Evolutionary conservation across 2,329 filamentous ascomycete species (phyloP).

Genomic region (Echinosphaeria canescens): DNA sequence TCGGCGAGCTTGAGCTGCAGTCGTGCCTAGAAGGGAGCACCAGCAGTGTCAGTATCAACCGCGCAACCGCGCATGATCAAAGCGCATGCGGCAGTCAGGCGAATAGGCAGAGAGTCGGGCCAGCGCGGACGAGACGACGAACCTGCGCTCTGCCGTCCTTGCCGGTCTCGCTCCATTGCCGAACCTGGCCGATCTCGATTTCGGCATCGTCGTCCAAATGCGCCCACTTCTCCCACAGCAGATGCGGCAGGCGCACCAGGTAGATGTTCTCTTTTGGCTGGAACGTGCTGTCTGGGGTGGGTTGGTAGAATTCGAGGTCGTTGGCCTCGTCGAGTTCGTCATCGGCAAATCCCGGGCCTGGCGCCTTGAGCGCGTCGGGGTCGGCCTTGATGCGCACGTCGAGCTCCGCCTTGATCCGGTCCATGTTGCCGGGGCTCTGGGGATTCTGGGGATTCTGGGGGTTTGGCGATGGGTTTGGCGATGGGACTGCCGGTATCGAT

Average conservation of each 20-base stretch:
- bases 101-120: slow-evolving; percentile 3
- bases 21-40: slow-evolving; percentile 10
- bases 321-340: slow-evolving; percentile 46
- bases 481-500: too few relatives aligned
- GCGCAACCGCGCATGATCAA: too few relatives aligned
- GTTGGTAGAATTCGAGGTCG: slow-evolving; percentile 33
- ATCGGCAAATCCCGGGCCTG: too few relatives aligned
- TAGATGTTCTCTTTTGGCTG: slow-evolving; percentile 39
- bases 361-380: slow-evolving; percentile 16
- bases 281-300: slow-evolving; percentile 12
- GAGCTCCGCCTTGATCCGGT: slow-evolving; percentile 6
- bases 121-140: slow-evolving; percentile 1
- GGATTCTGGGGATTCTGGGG: neutral
- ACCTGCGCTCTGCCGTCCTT: slow-evolving; percentile 1
- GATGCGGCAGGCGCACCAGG: slow-evolving; percentile 57
- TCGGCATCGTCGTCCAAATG: slow-evolving; percentile 61
- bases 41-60: slow-evolving; percentile 4
- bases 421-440: neutral
- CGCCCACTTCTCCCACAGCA: slow-evolving; percentile 63
- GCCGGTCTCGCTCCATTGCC: slow-evolving; percentile 28
- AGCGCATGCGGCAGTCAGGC: too few relatives aligned
- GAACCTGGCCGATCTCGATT: slow-evolving; percentile 59
- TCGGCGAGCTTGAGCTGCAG: slow-evolving; percentile 46
- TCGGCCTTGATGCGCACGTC: slow-evolving; percentile 19
- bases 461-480: too few relatives aligned